Base-by-base conservation (phyloP, 441 rosid species). In the Eruca vesicaria region DNA sequence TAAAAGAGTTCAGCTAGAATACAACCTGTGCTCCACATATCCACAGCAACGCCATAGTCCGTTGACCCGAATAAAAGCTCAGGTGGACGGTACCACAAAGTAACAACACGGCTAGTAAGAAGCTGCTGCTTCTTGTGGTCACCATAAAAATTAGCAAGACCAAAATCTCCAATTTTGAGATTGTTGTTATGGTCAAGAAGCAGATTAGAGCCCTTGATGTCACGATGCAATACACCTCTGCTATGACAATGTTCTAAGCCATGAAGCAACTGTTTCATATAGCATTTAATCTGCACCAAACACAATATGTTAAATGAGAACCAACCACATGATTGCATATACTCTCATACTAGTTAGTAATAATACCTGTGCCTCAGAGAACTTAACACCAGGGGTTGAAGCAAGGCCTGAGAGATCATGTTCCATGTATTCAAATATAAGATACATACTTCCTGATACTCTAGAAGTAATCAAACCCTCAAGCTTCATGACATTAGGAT, bases 131-230 rank as follows among this genome's bases (percentile, higher is more conserved):
- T 85, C 63, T 71, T 75, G 11, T 68, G 35, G 5, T 72, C 29
- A 18, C 23, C 33, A 77, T 81, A 85, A 52, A 84, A 84, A 0
- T 88, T 89, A 33, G 99, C 92, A 73, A 95, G 85, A 62, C 99
- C 99, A 69, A 95, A 95, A 80, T 95, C 99, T 38, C 84, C 96
- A 68, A 95, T 92, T 80, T 90, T 95, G 79, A 95, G 98, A 81
- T 82, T 89, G 72, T 91, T 90, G 36, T 87, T 83, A 35, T 76
- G 63, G 75, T 89, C 96, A 23, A 95, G 74, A 35, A 95, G 78
- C 50, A 95, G 86, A 80, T 94, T 94, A 14, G 99, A 84, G 7
- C 99, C 99, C 79, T 94, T 94, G 71, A 94, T 89, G 78, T 88
- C 91, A 36, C 91, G 91, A 63, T 88, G 91, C 77, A 88, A 73